Conservation (phyloP, 2,329 filamentous ascomycete genomes). For the Hymenoscyphus fraxineus region DNA sequence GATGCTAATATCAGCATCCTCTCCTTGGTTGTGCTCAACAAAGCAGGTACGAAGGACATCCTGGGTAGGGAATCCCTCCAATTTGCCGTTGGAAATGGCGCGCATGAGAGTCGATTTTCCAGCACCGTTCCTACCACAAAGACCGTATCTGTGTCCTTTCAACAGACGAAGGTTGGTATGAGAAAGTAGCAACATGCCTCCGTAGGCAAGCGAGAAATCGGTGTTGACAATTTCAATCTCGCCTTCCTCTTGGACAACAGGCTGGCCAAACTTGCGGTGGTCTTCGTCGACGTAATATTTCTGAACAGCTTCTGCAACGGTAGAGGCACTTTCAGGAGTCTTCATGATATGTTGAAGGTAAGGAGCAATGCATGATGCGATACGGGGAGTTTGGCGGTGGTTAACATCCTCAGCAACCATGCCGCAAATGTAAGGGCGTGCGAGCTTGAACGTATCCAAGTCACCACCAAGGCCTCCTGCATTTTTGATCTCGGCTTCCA, state of each 20-base stretch:
- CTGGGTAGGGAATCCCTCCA: conserved; percentile 92
- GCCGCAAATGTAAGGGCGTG: conserved; percentile 70
- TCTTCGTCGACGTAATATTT: conserved; percentile 79
- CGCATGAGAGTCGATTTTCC: conserved; percentile 99
- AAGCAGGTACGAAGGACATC: conserved; percentile 94
- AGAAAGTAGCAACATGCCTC: conserved; percentile 92
- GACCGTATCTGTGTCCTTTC: conserved; percentile 95
- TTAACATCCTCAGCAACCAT: conserved; percentile 89
- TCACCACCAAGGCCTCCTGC: conserved; percentile 59
- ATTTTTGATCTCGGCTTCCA: conserved; percentile 74
- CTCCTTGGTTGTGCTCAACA: conserved; percentile 98
- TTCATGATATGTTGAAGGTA: conserved; percentile 73
- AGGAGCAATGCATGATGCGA: conserved; percentile 63
- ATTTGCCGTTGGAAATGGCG: conserved; percentile 89
- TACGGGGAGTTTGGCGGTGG: conserved; percentile 71
- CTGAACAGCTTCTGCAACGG: conserved; percentile 71
- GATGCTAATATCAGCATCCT: conserved; percentile 94
- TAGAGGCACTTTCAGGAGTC: conserved; percentile 54
- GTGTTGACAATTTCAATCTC: conserved; percentile 97
- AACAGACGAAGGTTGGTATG: conserved; percentile 93
- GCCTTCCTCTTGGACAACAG: conserved; percentile 82
- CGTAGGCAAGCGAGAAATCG: conserved; percentile 94
- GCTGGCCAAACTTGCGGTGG: conserved; percentile 78
- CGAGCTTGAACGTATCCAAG: conserved; percentile 61
- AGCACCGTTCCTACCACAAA: conserved; percentile 94